Base-by-base conservation (phyloP, 768 basidiomycete genomes). In the Cystoderma amianthinum region DNA sequence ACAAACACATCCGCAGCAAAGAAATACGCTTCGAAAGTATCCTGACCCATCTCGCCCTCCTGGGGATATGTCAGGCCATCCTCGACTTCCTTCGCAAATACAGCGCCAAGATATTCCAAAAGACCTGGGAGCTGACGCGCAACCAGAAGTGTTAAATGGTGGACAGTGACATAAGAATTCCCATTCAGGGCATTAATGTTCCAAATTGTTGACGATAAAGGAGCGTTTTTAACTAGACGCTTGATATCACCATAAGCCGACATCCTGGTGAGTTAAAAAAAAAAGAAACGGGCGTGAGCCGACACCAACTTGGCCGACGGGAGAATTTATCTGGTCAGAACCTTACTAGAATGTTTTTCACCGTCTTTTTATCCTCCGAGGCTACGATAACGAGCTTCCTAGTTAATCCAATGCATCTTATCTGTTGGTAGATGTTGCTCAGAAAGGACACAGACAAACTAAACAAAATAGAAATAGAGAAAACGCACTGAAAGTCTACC, bases 31-130 rank as follows among this genome's bases (percentile, higher is more conserved):
- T 71, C 74, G 60, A 92, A 96, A 2, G 69, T 62, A 22, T 72
- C 60, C 17, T 69, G 66, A 4, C 65, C 62, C 39, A 70, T 65
- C 13, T 71, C 63, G 30, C 71, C 72, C 60, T 91, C 86, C 60
- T 94, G 92, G 0, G 92, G 91, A 59, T 94, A 95, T 5, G 92
- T 90, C 47, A 65, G 52, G 1, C 93, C 93, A 35, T 74, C 74
- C 42, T 80, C 81, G 10, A 95, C 67, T 50, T 85, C 88, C 39
- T 69, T 67, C n/a, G 77, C 74, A 59, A 95, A 94, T 18, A 78
- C 64, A 13, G 35, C 45, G 44, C 59, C 71, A 13, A 89, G 71
- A 51, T 82, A 74, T 16, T 78, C 69, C 41, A 86, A 53, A 28
- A 91, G 62, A 18, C 76, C 81, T 2, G 67, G 54, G 16, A 67